Base-by-base conservation (phyloP, 768 basidiomycete species). In the Russula griseocarnosa region DNA sequence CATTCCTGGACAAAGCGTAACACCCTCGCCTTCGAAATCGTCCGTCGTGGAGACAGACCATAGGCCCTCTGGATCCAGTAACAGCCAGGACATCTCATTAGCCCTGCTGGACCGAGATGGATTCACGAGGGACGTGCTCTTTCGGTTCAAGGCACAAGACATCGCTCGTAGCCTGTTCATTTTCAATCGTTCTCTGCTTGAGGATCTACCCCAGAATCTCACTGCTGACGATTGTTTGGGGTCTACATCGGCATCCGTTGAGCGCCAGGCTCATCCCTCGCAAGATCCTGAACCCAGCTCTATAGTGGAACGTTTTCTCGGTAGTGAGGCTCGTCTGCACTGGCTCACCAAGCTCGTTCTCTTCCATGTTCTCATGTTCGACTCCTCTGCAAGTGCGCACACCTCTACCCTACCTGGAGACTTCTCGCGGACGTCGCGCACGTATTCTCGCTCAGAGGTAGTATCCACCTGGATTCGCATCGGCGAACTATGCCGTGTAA, bases 311-410 rank as follows among this genome's bases (percentile, higher is more conserved):
- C 76, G 76, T 26, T 79, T 92, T 20, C 84, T 88, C 66, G 90
- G 90, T 8, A 86, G 76, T 62, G 86, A 88, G 32, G 84, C 84
- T 6, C 79, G 78, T 49, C 88, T 90, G 2, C 88, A 94, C 71
- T 94, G 91, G 90, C 76, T 93, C 47, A 93, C 92, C 16, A 86
- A 82, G 69, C 73, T 89, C 5, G 74, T 93, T 7, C 73, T 94
- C 2, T 72, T 86, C 50, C 90, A 91, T 71, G 81, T 92, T 14
- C 79, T 92, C 14, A 84, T 83, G 28, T 79, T 81, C 0, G 87
- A 88, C 69, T 78, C 80, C 1, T 76, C 80, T 9, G 73, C 69
- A 58, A 67, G 67, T 52, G 65, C 60, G 44, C 71, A 47, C 66
- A 1, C 72, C 73, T 34, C 75, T 65, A 63, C 77, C 74, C 10